Percentiles rank a stretch among this genome's conserved stretches.
Conservation (phyloP, 805 yeast species). For the Kodamaea restingae region DNA sequence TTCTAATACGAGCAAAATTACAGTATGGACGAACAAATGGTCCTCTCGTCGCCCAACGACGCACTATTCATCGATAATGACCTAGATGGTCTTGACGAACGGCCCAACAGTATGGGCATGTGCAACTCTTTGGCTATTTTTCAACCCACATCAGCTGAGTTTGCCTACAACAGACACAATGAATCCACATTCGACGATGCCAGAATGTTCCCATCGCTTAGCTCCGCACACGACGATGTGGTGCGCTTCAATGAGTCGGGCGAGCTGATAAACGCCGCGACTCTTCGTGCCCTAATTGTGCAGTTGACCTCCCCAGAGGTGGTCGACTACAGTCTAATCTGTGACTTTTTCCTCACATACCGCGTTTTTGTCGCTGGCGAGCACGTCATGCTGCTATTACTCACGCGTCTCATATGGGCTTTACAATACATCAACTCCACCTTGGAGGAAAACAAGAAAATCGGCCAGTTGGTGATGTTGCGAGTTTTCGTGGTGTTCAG, state of each 20-base stretch:
- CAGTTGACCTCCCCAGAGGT: slow-evolving; percentile 68
- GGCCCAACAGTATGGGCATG: no score
- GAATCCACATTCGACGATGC: slow-evolving; percentile 38
- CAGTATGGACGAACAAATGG: slow-evolving; percentile 6
- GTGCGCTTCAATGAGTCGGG: slow-evolving; percentile 34
- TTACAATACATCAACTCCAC: slow-evolving; percentile 39
- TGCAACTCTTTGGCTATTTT: no score
- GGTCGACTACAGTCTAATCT: slow-evolving; percentile 70
- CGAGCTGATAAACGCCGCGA: slow-evolving; percentile 35
- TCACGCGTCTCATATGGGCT: slow-evolving; percentile 72
- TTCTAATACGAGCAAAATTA: not conserved
- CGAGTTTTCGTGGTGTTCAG: slow-evolving; percentile 84
- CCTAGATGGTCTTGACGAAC: slow-evolving; percentile 6
- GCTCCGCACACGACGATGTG: slow-evolving; percentile 15
- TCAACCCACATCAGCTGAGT: slow-evolving; percentile 16
- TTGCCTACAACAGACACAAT: slow-evolving; percentile 31
- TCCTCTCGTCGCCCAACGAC: slow-evolving; percentile 9
- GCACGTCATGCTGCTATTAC: slow-evolving; percentile 55
- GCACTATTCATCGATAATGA: slow-evolving; percentile 8
- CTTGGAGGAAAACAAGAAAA: slow-evolving; percentile 23
- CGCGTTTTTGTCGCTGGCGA: slow-evolving; percentile 62
- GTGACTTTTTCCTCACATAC: slow-evolving; percentile 85
- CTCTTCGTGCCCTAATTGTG: slow-evolving; percentile 47
- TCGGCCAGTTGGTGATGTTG: slow-evolving; percentile 65
- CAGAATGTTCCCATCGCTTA: slow-evolving; percentile 30